Percentiles rank a stretch among this genome's conserved stretches.
Evolutionary conservation across 2,329 filamentous ascomycete genomes (phyloP).

Genomic region (Zalaria obscura): DNA sequence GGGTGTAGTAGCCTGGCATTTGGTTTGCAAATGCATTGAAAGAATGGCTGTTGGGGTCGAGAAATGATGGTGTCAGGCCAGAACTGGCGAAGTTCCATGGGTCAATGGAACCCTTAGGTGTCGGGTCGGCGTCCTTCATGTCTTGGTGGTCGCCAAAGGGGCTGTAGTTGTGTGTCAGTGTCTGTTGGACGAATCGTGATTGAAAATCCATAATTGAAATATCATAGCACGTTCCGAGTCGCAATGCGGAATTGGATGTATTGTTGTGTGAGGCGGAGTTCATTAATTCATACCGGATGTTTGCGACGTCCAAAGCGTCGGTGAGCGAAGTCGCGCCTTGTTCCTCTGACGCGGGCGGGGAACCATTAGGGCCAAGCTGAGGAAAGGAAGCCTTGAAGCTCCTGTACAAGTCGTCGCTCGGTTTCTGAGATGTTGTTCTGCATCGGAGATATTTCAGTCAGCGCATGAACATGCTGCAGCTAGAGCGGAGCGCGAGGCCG

Average conservation of each 20-base stretch:
- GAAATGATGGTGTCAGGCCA: conserved; percentile 66
- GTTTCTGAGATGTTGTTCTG: conserved; percentile 71
- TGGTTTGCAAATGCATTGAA: conserved; percentile 72
- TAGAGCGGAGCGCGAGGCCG: not conserved
- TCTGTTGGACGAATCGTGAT: not conserved
- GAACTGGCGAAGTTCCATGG: conserved; percentile 46
- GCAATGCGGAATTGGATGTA: no score
- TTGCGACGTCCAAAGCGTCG: conserved; percentile 32
- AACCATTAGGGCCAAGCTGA: conserved; percentile 34
- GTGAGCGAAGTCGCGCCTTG: conserved; percentile 21
- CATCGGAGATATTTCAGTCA: conserved; percentile 4
- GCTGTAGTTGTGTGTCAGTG: conserved; percentile 15
- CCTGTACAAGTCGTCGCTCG: conserved; percentile 68
- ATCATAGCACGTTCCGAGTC: no score
- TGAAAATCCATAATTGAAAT: no score
- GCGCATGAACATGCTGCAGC: not conserved
- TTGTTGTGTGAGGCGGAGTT: no score
- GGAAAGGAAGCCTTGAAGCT: conserved; percentile 76
- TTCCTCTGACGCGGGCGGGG: conserved; percentile 21
- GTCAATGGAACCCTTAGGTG: conserved; percentile 65
- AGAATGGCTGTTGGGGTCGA: conserved; percentile 72
- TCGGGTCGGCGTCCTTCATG: conserved; percentile 68
- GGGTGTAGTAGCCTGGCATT: conserved; percentile 72
- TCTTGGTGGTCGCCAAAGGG: conserved; percentile 32
- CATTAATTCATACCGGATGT: conserved; percentile 24